Base-by-base conservation (phyloP, 257 asterid genomes). In the Euphrasia confusa region DNA sequence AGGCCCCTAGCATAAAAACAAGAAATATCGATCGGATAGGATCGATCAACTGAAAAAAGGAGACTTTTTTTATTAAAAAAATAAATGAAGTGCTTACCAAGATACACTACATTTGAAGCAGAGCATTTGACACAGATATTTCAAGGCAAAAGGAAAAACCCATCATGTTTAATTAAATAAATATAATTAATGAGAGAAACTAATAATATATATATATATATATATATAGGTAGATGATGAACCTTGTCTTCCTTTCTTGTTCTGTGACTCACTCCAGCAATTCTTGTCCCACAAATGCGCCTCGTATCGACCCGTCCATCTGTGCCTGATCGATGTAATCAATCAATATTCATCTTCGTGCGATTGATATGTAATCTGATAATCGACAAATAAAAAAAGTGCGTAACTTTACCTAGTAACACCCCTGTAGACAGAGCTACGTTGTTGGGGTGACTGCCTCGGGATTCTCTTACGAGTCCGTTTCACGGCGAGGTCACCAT, bases 271-370 rank as follows among this genome's bases (percentile, higher is more conserved):
- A 59, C 82, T 87, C 95, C 95, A 87, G 68, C 90, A 78, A 18
- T 87, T 82, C 64, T 87, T 87, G 75, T 87, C 95, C 95, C 93
- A 87, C 65, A 87, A 56, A 79, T 87, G 95, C 72, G 95, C 95
- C 77, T 87, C 95, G 33, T 80, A 87, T 7, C 95, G 78, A 26
- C 95, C 95, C 0, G 95, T 87, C 95, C 93, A 87, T 47, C 95
- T 70, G 71, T 87, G 93, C 72, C 95, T 87, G 69, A 49, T 49
- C 42, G 4, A 47, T 11, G 53, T 5, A 56, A 56, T 26, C n/a
- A 56, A 56, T 54, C 59, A 37, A 37, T 35, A 10, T 1, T 37
- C 42, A 9, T 37, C 42, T 7, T 33, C 39, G 9, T 33, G 7
- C 7, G 5, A 44, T 44, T 1, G 11, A 44, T 12, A 44, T 10